Base-by-base conservation (phyloP, 148 eudicot genomes). In the Cornus suecica region DNA sequence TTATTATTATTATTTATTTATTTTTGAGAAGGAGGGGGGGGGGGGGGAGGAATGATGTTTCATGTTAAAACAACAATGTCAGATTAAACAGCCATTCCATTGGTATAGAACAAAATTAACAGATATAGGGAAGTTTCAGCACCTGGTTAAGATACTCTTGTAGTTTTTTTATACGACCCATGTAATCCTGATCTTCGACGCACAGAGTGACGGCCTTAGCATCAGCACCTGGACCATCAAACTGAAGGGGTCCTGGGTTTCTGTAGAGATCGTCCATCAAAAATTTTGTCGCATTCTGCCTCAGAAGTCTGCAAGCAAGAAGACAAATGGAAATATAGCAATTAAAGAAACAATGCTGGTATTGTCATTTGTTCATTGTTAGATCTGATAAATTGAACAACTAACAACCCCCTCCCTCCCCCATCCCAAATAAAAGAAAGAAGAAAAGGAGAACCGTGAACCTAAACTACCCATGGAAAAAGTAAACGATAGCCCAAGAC, bases 161-260 rank as follows among this genome's bases (percentile, higher is more conserved):
- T 80, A 93, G 86, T 78, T 90, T 77, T 86, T 95, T 95, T 81
- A 95, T 90, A 64, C 98, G 98, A 29, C 98, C 99, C 94, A 93
- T 95, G 82, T 95, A 95, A 76, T 95, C 99, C 83, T 91, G 97
- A 80, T 95, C 99, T 80, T 95, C 99, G 58, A 93, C 99, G 64
- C 99, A 91, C 67, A 95, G 81, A 74, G 80, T 88, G 61, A 95
- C 88, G 45, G 97, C 84, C 88, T 90, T 95, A 25, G 99, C 83
- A 86, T 95, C 98, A n/a, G 94, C 89, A 76, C 99, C 99, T 68
- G 97, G 97, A 42, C 99, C 99, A 56, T 93, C 97, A 83, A 80
- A 95, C 77, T 95, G 99, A 78, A 95, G 92, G 64, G 99, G 99
- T 63, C 99, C 99, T 5, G 99, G 99, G 85, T 95, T 95, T 85